These are phyloP conservation scores for Tagetes erecta DNA, from an alignment of 129 eudicot species.

Conservation along the genomic window DNA sequence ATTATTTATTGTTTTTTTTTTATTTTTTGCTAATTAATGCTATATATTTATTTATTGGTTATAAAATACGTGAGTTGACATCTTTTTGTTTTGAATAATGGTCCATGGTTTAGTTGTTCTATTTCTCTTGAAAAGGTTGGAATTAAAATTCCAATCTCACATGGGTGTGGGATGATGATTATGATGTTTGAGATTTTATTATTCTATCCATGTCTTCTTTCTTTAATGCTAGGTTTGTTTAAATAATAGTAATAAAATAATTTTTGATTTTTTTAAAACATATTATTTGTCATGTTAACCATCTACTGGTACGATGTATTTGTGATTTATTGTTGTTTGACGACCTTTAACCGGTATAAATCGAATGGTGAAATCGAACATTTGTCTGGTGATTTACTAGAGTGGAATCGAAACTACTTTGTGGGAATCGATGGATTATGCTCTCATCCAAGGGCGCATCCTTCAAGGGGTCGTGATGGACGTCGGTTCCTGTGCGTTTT, in stretches of 20 bases:
- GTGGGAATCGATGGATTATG: too few species aligned
- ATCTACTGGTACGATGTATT: too few species aligned
- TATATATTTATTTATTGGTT: neutral
- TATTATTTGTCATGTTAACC: too few species aligned
- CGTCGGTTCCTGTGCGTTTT: too few species aligned
- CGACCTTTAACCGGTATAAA: too few species aligned
- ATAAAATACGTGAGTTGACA: constrained; percentile 30
- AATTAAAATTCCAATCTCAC: constrained; percentile 30
- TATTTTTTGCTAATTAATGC: neutral
- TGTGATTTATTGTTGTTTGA: too few species aligned
- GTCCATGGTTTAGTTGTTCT: constrained; percentile 15
- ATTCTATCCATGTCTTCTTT: constrained; percentile 9
- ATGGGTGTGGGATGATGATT: constrained; percentile 20
- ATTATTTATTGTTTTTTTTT: neutral
- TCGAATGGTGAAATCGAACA: too few species aligned
- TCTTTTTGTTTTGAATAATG: constrained; percentile 30
- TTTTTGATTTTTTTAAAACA: too few species aligned
- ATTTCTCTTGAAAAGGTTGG: constrained; percentile 19
- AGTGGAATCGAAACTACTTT: too few species aligned
- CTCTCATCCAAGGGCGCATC: too few species aligned
- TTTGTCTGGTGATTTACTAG: too few species aligned
- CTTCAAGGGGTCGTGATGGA: too few species aligned
- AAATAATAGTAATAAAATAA: neutral
- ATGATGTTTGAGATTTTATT: constrained; percentile 21
- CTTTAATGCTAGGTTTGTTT: neutral